Evolutionary conservation across 164 flowering plant genomes (phyloP), one percentile per base, ranked within the genome.

Genomic region (Protea cynaroides): DNA sequence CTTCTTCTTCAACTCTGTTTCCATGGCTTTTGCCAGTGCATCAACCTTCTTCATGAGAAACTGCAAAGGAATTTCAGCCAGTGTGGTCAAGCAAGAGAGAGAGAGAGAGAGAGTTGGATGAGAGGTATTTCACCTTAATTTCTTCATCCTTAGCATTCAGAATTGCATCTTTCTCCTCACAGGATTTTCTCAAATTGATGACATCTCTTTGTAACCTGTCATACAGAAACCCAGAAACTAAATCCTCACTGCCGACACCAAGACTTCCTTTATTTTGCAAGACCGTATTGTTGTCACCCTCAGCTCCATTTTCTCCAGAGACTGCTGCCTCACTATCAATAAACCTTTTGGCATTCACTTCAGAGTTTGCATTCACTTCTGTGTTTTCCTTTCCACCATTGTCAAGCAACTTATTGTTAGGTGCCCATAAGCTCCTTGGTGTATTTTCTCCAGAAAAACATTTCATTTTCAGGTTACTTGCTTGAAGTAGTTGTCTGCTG

Each of bases 181-280:
- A 82, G 11, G 18, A 25, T 82, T 82, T 90, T 76, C 90, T 81
- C 53, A 90, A 68, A 65, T 53, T 75, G 62, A 90, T 69, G 22
- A 94, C 95, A 75, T 94, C 96, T 61, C 75, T 90, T 63, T 90
- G 97, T 67, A 90, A 80, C 72, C 80, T 78, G 62, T 94, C 96
- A 69, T 94, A 94, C 63, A 94, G 72, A 73, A 84, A 86, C 10
- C 97, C 98, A 2, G 97, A 94, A 38, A 94, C 88, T 52, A 77
- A 52, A 69, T 90, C 97, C 62, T 79, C 85, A 44, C 44, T 34
- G 14, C 70, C 78, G 56, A 54, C 25, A 55, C 61, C 72, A 10
- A 53, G 37, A 50, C 64, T 69, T 50, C 46, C 74, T 34, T 65
- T 75, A 53, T 40, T 72, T 51, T 74, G 64, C 22, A 25, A 43